phyloP scores from a whole-genome alignment of 2,329 filamentous ascomycete genomes.

The Talaromyces islandicus region DNA sequence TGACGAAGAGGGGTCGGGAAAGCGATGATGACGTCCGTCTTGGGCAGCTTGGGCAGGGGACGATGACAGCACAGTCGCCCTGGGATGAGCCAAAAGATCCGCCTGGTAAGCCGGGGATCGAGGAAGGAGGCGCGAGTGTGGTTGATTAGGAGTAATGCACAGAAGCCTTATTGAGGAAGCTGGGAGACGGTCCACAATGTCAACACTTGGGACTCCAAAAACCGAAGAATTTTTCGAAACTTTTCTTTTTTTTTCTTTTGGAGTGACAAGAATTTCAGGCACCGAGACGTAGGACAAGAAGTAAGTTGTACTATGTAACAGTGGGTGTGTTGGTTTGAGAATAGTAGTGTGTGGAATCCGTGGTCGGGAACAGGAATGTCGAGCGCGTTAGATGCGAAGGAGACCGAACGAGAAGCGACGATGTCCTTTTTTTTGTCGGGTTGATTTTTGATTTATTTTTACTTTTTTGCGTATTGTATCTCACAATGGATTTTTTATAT shows the following conservation, averaged over 20 bases:
- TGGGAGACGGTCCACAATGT: not conserved
- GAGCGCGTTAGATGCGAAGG: not conserved
- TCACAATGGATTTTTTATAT: not conserved
- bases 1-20: conserved; percentile 34
- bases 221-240: conserved; percentile 12
- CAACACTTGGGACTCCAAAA: not conserved
- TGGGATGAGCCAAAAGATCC: conserved; percentile 23
- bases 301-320: not conserved
- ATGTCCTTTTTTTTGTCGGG: not conserved
- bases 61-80: conserved; percentile 14
- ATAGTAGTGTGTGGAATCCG: not conserved
- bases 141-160: not conserved
- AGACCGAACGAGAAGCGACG: not conserved
- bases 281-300: conserved; percentile 15
- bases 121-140: conserved; percentile 16
- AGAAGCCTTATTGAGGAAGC: not conserved
- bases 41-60: conserved; percentile 42
- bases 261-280: conserved; percentile 10
- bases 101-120: conserved; percentile 11
- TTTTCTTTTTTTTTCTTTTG: not conserved
- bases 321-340: not conserved
- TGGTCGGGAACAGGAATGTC: not conserved
- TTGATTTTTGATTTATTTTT: not conserved
- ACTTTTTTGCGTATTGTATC: not conserved
- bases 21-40: conserved; percentile 41